Evolutionary conservation across 805 yeast genomes (phyloP).

Genomic region (Metschnikowia continentalis): DNA sequence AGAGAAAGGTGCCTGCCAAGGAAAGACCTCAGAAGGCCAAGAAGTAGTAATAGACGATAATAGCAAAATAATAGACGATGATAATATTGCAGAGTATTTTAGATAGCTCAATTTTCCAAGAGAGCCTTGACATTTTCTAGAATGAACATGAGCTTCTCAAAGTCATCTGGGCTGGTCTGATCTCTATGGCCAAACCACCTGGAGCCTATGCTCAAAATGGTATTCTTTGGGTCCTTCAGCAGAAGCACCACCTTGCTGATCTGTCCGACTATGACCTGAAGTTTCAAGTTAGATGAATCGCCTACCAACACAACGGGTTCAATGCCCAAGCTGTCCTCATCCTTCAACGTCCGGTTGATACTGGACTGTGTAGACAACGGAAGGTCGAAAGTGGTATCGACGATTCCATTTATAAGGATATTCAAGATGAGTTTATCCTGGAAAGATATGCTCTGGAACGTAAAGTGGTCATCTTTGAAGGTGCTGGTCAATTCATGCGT

Average conservation of each 20-base stretch:
- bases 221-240: slow-evolving; percentile 31
- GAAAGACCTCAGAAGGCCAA: slow-evolving; percentile 43
- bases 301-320: slow-evolving; percentile 48
- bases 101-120: background rate
- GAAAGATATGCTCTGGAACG: slow-evolving; percentile 29
- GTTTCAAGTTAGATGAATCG: slow-evolving; percentile 42
- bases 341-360: slow-evolving; percentile 13
- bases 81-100: background rate
- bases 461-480: slow-evolving; percentile 5
- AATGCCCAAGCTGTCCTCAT: slow-evolving; percentile 26
- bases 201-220: slow-evolving; percentile 44
- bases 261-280: slow-evolving; percentile 47
- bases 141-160: slow-evolving; percentile 43
- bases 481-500: slow-evolving; percentile 5
- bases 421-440: slow-evolving; percentile 37
- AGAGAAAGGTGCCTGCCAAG: slow-evolving; percentile 70
- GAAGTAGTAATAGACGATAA: slow-evolving; percentile 10
- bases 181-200: slow-evolving; percentile 43
- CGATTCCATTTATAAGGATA: slow-evolving; percentile 41
- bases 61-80: background rate
- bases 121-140: slow-evolving; percentile 24
- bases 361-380: slow-evolving; percentile 20
- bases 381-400: slow-evolving; percentile 49
- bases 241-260: slow-evolving; percentile 39
- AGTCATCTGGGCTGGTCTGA: slow-evolving; percentile 31